These are phyloP conservation scores for Phylloporus sp. DNA, from an alignment of 768 basidiomycete species.

Conservation along the genomic window DNA sequence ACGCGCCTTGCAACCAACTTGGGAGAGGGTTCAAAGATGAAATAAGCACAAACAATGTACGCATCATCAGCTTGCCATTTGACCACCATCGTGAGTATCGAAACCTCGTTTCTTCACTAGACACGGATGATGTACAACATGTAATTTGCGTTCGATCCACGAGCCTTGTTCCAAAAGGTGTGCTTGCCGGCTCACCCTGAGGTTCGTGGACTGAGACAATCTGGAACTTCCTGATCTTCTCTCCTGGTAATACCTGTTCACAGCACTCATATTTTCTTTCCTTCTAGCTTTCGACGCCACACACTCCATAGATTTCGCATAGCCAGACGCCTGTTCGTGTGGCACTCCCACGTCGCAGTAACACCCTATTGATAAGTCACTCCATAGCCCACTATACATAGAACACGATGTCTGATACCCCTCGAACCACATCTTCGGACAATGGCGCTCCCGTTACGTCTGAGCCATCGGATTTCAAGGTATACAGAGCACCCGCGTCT, in stretches of 20 bases:
- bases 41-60: constrained; percentile 17
- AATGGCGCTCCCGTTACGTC: neutral
- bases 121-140: constrained; percentile 48
- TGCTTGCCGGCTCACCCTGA: constrained; percentile 73
- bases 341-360: constrained; percentile 6
- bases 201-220: constrained; percentile 68
- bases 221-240: constrained; percentile 42
- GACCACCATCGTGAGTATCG: constrained; percentile 21
- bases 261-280: constrained; percentile 2
- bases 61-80: too few species aligned
- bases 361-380: constrained; percentile 15
- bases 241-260: neutral
- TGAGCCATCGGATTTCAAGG: constrained; percentile 37
- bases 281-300: neutral
- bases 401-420: constrained; percentile 26
- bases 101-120: constrained; percentile 9
- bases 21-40: neutral
- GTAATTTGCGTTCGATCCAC: constrained; percentile 91
- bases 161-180: constrained; percentile 62
- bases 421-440: constrained; percentile 1
- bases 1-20: too few species aligned
- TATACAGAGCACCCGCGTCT: constrained; percentile 43
- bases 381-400: constrained; percentile 12
- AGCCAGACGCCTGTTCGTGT: constrained; percentile 10
- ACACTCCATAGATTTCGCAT: constrained; percentile 4